Percentiles rank a stretch among this genome's conserved stretches.
phyloP scores from a whole-genome alignment of 257 asterid genomes.

The Coffea eugenioides region DNA sequence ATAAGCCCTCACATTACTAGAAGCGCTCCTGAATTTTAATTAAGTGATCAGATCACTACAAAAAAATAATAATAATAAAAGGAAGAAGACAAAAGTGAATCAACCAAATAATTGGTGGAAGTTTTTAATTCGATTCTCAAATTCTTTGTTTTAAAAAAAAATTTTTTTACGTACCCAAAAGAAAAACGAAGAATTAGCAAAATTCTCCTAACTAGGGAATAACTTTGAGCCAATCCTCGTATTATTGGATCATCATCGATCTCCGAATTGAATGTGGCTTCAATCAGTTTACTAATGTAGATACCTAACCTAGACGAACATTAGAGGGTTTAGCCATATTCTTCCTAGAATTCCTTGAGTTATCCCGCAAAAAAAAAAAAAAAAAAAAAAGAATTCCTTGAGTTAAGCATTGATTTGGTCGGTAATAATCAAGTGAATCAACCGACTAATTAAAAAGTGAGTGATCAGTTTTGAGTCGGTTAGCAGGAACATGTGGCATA shows the following conservation, averaged over 20 bases:
- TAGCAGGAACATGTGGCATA: conserved; percentile 18
- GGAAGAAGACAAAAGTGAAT: background rate
- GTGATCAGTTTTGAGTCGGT: background rate
- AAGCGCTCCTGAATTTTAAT: background rate
- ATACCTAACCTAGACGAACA: background rate
- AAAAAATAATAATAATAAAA: background rate
- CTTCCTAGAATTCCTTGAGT: background rate
- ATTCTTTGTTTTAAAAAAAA: no score
- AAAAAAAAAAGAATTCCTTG: background rate
- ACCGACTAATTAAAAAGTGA: conserved; percentile 43
- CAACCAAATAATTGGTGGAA: background rate
- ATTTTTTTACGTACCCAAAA: no score
- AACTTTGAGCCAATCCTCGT: no score
- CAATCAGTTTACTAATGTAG: background rate
- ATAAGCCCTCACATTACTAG: no score
- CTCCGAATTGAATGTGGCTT: background rate
- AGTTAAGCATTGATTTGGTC: background rate
- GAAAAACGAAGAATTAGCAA: no score
- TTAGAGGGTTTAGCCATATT: background rate
- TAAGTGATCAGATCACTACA: background rate
- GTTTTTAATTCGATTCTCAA: no score
- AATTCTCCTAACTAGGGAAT: no score
- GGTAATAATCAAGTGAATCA: conserved; percentile 8
- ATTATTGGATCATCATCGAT: no score
- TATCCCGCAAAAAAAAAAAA: no score